These are phyloP conservation scores for Ceriops zippeliana DNA, from an alignment of 345 rosid genomes.

Conservation along the genomic window DNA sequence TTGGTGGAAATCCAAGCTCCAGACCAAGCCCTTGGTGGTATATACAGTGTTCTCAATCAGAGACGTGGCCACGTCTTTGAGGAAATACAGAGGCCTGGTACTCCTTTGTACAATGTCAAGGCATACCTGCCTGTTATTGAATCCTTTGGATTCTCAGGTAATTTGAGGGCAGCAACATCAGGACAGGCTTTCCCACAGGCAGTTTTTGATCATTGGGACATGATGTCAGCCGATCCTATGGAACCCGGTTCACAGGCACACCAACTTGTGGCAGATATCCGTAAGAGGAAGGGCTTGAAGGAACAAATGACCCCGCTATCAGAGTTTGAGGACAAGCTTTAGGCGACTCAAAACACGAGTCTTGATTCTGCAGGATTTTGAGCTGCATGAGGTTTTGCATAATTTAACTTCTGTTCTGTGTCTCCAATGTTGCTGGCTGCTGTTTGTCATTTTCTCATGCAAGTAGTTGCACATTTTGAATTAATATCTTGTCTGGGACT, in stretches of 20 bases:
- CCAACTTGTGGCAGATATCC: slow-evolving; percentile 47
- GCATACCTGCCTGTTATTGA: slow-evolving; percentile 74
- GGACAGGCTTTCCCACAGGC: slow-evolving; percentile 86
- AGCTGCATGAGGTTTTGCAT: too few relatives aligned
- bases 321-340: slow-evolving; percentile 75
- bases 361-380: too few relatives aligned
- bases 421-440: too few relatives aligned
- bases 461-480: too few relatives aligned
- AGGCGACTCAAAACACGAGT: not conserved
- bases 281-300: slow-evolving; percentile 89
- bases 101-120: slow-evolving; percentile 78
- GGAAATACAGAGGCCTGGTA: slow-evolving; percentile 84
- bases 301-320: slow-evolving; percentile 74
- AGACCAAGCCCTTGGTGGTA: slow-evolving; percentile 78
- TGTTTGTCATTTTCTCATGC: too few relatives aligned
- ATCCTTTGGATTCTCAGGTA: slow-evolving; percentile 70
- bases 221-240: slow-evolving; percentile 63
- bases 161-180: slow-evolving; percentile 70
- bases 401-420: too few relatives aligned
- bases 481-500: too few relatives aligned
- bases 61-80: slow-evolving; percentile 87
- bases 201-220: slow-evolving; percentile 87
- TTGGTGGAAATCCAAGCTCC: slow-evolving; percentile 88
- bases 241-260: slow-evolving; percentile 62
- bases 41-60: slow-evolving; percentile 84